phyloP scores from a whole-genome alignment of 2,329 filamentous ascomycete genomes.

The Fonsecaea pedrosoi region DNA sequence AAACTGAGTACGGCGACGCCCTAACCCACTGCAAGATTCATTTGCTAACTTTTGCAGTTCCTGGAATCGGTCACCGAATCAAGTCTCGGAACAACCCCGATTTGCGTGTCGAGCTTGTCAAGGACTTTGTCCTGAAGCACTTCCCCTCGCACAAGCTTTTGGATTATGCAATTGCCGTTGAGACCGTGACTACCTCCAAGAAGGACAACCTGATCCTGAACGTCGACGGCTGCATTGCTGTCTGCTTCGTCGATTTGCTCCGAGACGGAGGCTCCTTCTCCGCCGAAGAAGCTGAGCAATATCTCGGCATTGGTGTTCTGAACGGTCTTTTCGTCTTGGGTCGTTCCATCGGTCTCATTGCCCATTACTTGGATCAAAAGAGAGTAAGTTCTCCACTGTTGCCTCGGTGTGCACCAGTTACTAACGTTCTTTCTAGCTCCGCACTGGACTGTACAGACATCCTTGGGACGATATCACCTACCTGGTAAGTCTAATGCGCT shows the following conservation, averaged over 20 bases:
- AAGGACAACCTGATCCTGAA: constrained; percentile 99
- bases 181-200: constrained; percentile 98
- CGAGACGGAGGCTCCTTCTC: constrained; percentile 98
- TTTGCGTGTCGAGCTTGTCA: constrained; percentile 98
- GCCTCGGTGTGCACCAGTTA: neutral
- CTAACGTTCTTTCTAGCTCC: constrained; percentile 57
- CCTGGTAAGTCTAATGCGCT: constrained; percentile 34
- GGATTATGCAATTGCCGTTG: constrained; percentile 96
- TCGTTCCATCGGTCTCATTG: constrained; percentile 97
- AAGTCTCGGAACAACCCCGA: constrained; percentile 99
- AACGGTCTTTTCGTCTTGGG: constrained; percentile 99
- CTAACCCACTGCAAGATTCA: constrained; percentile 18
- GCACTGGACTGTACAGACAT: constrained; percentile 97
- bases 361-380: constrained; percentile 99
- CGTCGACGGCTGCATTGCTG: constrained; percentile 71
- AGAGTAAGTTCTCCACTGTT: constrained; percentile 52
- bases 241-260: constrained; percentile 97
- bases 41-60: constrained; percentile 62
- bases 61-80: constrained; percentile 98
- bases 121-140: constrained; percentile 97
- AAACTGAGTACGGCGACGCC: constrained; percentile 76
- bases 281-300: constrained; percentile 95
- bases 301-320: constrained; percentile 97
- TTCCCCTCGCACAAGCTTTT: constrained; percentile 98
- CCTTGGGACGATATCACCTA: constrained; percentile 99